Conservation (phyloP, 1,284 basidiomycete species). For the Takashimella koratensis region DNA sequence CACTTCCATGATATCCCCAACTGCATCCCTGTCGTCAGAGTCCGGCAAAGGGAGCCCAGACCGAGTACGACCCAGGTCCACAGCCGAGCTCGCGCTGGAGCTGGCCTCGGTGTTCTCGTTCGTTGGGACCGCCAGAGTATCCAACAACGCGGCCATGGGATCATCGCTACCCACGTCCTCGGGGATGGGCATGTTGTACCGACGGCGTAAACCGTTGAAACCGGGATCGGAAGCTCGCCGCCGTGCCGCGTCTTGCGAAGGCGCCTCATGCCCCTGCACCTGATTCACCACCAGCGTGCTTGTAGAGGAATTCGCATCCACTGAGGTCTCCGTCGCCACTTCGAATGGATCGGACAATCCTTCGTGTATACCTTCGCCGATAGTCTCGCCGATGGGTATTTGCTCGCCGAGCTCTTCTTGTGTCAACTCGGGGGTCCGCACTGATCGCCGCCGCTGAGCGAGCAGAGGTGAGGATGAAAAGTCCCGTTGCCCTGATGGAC, state of each 20-base stretch:
- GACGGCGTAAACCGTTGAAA: neutral
- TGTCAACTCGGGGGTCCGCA: neutral
- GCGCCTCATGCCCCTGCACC: too few species aligned
- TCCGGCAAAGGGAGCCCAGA: too few species aligned
- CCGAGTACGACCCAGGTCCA: neutral
- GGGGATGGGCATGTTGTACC: neutral
- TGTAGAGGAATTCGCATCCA: neutral
- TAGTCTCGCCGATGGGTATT: neutral
- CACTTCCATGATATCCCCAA: neutral
- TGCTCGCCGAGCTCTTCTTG: neutral
- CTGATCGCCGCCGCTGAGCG: neutral
- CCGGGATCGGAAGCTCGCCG: neutral
- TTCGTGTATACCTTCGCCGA: neutral
- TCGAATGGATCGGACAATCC: neutral
- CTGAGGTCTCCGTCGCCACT: neutral
- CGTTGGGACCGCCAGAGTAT: neutral
- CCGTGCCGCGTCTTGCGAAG: neutral
- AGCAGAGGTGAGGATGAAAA: neutral
- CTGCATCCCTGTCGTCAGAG: neutral
- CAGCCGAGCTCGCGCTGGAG: neutral
- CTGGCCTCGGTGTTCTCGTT: neutral
- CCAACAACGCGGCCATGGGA: neutral
- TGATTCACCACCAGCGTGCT: neutral
- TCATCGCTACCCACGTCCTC: neutral
- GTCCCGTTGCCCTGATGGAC: neutral